Evolutionary conservation across 176 grass and related monocot species (phyloP), one percentile per base, ranked within the genome.

Genomic region (Elaeis guineensis): DNA sequence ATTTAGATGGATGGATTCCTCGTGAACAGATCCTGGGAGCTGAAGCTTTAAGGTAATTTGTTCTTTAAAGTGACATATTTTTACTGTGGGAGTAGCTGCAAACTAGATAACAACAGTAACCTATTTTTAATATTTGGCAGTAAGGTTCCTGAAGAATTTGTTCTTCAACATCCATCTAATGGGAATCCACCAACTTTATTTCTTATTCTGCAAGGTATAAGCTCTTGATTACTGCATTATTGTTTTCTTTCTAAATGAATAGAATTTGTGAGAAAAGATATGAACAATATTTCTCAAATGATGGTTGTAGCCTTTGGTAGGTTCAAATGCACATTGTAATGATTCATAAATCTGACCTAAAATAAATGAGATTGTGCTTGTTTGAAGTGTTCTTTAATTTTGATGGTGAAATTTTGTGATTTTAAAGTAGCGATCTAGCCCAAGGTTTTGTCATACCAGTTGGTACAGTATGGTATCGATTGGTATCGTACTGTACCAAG

Each of bases 1-100:
- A 97, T 80, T 55, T 73, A 57, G 93, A 97, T 85, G 93, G 93
- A 73, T 92, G 87, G 93, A 97, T 97, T 87, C 93, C 93, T 78
- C 79, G 93, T 59, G 93, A 97, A 73, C 83, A 91, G 77, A 97
- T 97, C 21, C 76, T 97, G 68, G 93, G 93, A 71, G 81, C 78
- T 73, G 93, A 97, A 92, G 81, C 87, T 65, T 85, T 92, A 83
- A 97, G 93, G 93, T 97, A 17, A 25, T 61, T 62, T 62, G n/a
- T 26, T 75, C 14, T 25, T 71, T 48, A 4, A 58, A 62, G 23
- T 49, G n/a, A 4, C 17, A 30, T 35, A 21, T 55, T 50, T 32
- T 60, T 66, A 44, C 14, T 1, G 11, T 76, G 44, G 21, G 8
- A 35, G 19, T 21, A 3, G 16, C 4, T 68, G 51, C 29, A 32